These are phyloP conservation scores for Ceratobasidium sp. DNA, from an alignment of 1,284 basidiomycete genomes.

Conservation along the genomic window DNA sequence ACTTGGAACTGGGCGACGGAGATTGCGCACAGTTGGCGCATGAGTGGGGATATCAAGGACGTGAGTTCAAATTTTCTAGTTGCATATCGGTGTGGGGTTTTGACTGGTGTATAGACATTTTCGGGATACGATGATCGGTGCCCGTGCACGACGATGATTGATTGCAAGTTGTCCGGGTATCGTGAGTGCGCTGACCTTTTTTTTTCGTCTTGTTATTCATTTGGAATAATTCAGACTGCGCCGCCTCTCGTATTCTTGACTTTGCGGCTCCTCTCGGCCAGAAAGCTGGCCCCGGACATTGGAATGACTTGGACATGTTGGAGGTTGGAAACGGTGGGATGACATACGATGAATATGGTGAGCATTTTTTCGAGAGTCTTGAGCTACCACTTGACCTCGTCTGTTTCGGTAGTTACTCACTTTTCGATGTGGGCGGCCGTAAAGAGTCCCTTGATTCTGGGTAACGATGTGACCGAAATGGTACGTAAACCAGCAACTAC, in stretches of 20 bases:
- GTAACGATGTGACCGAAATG: constrained; percentile 61
- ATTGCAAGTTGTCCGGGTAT: constrained; percentile 62
- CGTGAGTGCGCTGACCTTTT: constrained; percentile 46
- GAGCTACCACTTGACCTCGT: background rate
- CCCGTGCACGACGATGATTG: constrained; percentile 60
- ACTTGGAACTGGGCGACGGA: constrained; percentile 65
- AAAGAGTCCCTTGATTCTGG: constrained; percentile 62
- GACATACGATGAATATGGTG: constrained; percentile 57
- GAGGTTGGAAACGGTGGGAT: constrained; percentile 62
- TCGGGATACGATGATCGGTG: constrained; percentile 62
- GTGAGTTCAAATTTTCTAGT: constrained; percentile 51
- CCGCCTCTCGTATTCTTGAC: constrained; percentile 49
- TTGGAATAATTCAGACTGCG: constrained; percentile 45
- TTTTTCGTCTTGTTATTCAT: background rate
- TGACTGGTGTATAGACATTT: constrained; percentile 55
- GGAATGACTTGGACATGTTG: constrained; percentile 64
- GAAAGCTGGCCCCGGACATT: constrained; percentile 60
- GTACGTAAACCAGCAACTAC: constrained; percentile 31
- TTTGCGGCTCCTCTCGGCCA: constrained; percentile 60
- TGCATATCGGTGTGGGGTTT: background rate
- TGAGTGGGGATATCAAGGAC: constrained; percentile 63
- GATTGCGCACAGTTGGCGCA: constrained; percentile 64
- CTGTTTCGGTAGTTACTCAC: constrained; percentile 54
- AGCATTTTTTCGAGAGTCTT: background rate
- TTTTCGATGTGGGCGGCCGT: constrained; percentile 63